Evolutionary conservation across 768 basidiomycete genomes (phyloP), one percentile per base, ranked within the genome.

Genomic region (Agaricus blazei): DNA sequence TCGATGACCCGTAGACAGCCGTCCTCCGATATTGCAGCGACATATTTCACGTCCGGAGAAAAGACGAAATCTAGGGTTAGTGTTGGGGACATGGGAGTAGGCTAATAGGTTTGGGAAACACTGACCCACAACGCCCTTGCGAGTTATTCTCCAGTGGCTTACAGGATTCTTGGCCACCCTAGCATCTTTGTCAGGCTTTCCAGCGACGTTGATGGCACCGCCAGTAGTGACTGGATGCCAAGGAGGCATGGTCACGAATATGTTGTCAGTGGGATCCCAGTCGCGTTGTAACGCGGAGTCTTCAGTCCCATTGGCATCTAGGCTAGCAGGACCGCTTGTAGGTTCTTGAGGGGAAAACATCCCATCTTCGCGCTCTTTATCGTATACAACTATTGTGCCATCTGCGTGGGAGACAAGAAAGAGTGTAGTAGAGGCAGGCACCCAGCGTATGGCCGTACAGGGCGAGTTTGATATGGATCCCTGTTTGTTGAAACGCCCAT

Each of bases 1-100:
- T 98, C 95, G 31, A 98, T 88, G 11, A 99, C 84, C 61, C 95
- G 75, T 58, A 98, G 68, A 66, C 87, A 90, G 0, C 96, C 95
- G 63, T 98, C 97, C 62, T 98, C 96, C 9, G 91, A 87, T 26
- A 93, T 91, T 0, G 87, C 88, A 0, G 91, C 96, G 24, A 97
- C 84, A 59, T 88, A 86, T 70, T 90, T 87, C 28, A 92, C 88
- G 63, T 98, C 96, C 0, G 95, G 93, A 11, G 93, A 94, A 69
- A 97, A 96, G 1, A 87, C 88, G 64, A 97, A 90, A 61, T 92
- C 94, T 94, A 57, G 38, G 37, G 9, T 19, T 36, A 5, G 11
- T 9, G 27, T 9, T 52, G 23, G 15, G 26, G 24, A 7, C 19
- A 48, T 15, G 40, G n/a, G 42, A 47, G 29, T 34, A 43, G 15